These are phyloP conservation scores for Graphilbum fragrans DNA, from an alignment of 2,329 filamentous ascomycete species.

Conservation along the genomic window DNA sequence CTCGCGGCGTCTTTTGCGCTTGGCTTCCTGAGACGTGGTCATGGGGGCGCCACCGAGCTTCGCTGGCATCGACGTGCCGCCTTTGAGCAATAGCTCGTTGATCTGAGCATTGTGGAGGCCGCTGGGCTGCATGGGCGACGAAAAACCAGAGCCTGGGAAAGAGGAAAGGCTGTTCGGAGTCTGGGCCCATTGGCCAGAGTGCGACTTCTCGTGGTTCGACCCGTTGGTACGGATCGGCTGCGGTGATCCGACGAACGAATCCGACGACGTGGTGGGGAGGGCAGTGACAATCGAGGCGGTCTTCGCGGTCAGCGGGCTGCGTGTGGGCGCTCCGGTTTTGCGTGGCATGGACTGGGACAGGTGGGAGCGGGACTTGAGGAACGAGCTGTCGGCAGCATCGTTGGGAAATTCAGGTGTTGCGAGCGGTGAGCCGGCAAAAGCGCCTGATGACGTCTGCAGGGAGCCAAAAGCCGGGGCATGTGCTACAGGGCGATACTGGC, in stretches of 20 bases:
- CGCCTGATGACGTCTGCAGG: conserved; percentile 35
- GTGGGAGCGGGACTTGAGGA: conserved; percentile 41
- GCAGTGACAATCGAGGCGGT: conserved; percentile 58
- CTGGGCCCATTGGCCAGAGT: conserved; percentile 83
- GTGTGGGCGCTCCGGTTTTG: conserved; percentile 51
- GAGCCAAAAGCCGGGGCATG: conserved; percentile 45
- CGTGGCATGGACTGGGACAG: conserved; percentile 54
- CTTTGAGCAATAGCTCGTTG: conserved; percentile 78
- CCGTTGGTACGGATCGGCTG: conserved; percentile 66
- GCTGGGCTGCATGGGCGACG: conserved; percentile 58
- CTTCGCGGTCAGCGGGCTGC: conserved; percentile 78
- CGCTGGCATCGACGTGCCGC: conserved; percentile 76
- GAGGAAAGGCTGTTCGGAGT: conserved; percentile 76
- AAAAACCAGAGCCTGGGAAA: conserved; percentile 79
- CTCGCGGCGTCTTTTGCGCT: conserved; percentile 79
- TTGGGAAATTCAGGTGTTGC: conserved; percentile 32
- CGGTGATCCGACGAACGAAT: conserved; percentile 52
- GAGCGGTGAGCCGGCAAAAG: conserved; percentile 37
- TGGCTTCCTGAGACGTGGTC: conserved; percentile 75
- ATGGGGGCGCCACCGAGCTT: conserved; percentile 53
- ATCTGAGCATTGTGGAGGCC: conserved; percentile 64
- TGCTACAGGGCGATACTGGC: conserved; percentile 61
- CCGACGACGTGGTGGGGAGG: conserved; percentile 54
- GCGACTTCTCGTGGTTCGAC: conserved; percentile 63
- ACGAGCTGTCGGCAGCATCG: conserved; percentile 39